Base-by-base conservation (phyloP, 2,329 filamentous ascomycete species). In the Ophiostoma fasciatum region DNA sequence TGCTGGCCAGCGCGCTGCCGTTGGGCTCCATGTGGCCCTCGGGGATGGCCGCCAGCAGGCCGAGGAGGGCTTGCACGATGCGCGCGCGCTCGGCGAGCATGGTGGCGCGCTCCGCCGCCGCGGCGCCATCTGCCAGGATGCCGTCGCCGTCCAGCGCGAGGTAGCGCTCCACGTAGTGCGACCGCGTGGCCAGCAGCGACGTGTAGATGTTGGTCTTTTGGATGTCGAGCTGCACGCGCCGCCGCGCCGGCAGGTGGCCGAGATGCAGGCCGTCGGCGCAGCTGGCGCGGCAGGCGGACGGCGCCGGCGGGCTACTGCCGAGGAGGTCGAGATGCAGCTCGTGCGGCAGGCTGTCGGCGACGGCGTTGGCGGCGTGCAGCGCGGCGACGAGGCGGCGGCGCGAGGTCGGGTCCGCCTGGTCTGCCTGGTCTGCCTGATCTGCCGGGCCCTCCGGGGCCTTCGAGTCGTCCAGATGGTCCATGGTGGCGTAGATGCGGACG, bases 161-260 rank as follows among this genome's bases (percentile, higher is more conserved):
- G 57, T 88, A 93, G 44, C 85, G 78, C 53, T 93, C 83, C 1
- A 92, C 82, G 38, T 88, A 74, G 52, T 84, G 87, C 0, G 82
- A 88, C 18, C 85, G 70, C 0, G 83, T 92, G 3, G 78, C 76
- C 9, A 94, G 63, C 48, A 85, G 79, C 6, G 79, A 88, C 3
- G 78, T 74, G 50, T 88, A 84, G 27, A 94, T 82, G 53, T 93
- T 93, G 7, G 83, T 82, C 52, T 92, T 93, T 53, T 93, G 84
- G 21, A 94, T 90, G 56, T 93, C 85, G 45, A 78, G 84, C 51
- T 90, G 82, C 5, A 85, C 53, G 1, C 71, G 64, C 3, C 71
- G 64, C 3, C 63, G 60, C 19, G 58, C 51, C 1, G 66, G 63
- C 19, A 71, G 59, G 15, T 59, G 55, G 36, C 63, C 62, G 39